These are phyloP conservation scores for Closterium sp. DNA, from an alignment of 139 green algal genomes.

Conservation along the genomic window DNA sequence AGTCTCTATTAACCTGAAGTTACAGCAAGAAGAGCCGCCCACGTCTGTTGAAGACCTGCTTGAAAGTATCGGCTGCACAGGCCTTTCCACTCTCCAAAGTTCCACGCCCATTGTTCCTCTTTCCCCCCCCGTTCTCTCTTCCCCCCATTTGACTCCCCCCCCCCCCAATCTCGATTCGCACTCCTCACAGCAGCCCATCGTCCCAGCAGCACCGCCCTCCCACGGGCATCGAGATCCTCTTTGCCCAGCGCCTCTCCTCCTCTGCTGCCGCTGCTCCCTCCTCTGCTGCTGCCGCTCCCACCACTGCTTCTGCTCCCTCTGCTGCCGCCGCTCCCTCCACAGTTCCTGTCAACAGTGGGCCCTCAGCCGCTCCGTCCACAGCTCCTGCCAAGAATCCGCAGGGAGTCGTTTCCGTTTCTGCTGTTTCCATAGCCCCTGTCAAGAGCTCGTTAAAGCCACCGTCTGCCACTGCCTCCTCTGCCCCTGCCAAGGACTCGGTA, in stretches of 20 bases:
- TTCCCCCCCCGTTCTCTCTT: neutral
- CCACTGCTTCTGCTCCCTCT: neutral
- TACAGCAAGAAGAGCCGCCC: neutral
- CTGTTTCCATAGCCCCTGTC: neutral
- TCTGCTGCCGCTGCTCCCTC: too few relatives aligned
- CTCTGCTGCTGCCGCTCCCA: too few relatives aligned
- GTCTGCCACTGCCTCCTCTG: neutral
- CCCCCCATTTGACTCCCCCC: neutral
- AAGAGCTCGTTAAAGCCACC: neutral
- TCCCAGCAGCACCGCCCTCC: neutral
- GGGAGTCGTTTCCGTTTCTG: too few relatives aligned
- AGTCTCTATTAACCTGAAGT: too few relatives aligned
- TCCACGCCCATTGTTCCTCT: too few relatives aligned
- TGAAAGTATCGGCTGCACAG: too few relatives aligned
- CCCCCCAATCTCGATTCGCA: neutral
- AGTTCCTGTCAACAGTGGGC: too few relatives aligned
- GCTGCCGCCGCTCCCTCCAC: neutral
- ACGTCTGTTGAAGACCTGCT: too few relatives aligned
- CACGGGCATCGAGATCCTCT: neutral
- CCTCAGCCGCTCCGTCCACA: neutral
- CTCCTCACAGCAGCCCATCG: neutral
- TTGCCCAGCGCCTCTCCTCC: neutral
- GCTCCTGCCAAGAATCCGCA: neutral
- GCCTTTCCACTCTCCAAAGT: too few relatives aligned
- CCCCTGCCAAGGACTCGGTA: neutral